Evolutionary conservation across 495 filamentous ascomycete genomes (phyloP), one percentile per base, ranked within the genome.

Genomic region (Neurospora hispaniola): DNA sequence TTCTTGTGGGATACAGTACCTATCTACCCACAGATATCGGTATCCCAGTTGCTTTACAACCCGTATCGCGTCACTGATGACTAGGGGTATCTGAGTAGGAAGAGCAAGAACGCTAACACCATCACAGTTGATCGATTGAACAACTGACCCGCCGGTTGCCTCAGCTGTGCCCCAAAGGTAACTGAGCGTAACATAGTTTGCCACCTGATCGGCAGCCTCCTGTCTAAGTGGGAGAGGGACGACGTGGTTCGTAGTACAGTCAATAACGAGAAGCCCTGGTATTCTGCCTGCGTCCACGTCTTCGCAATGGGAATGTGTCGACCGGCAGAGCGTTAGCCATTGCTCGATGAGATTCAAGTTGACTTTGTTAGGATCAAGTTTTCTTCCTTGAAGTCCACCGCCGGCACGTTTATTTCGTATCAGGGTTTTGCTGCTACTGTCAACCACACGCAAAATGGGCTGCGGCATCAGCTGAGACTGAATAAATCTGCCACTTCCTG

Each of bases 21-120:
- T 72, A 68, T 79, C 77, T 3, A 79, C 70, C 77, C 77, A 79
- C 3, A 79, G 40, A 48, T 79, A 77, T 2, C 74, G 69, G 11
- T 70, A 71, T 14, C 71, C 70, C 5, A 79, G 42, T 35, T 42
- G 48, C 0, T 69, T 9, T 3, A 39, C 54, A 1, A 23, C 35
- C 1, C 6, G 38, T 38, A 31, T 20, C 44, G 35, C 27, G 4
- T 72, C 35, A 6, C 23, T 62, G 5, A 62, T 62, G 23, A 1
- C 2, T 0, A 62, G 1, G 48, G 48, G 48, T 0, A 62, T 31
- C 5, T 31, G 4, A 1, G 2, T 0, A 11, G 23, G 48, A 5
- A 62, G 48, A 62, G 5, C 23, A 0, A 8, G 48, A 31, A 12
- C 11, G 12, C 5, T 16, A 5, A 0, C 2, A 39, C 31, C n/a